These are phyloP conservation scores for Spatholobus suberectus DNA, from an alignment of 306 rosid genomes.

Conservation along the genomic window DNA sequence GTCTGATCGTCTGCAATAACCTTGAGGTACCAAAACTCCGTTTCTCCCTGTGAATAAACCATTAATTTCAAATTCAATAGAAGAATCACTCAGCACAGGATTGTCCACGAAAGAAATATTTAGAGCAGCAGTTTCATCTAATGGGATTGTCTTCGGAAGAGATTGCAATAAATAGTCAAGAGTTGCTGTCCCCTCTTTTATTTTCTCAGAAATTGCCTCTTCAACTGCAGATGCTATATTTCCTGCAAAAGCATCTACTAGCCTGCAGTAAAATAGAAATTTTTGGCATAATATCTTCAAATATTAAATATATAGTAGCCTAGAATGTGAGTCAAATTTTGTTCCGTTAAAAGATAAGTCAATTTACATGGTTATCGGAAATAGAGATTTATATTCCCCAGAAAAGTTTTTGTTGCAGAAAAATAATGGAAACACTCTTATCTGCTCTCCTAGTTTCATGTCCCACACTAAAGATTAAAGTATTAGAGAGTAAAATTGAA, in stretches of 20 bases:
- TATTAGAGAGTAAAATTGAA: background rate
- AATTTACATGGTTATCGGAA: background rate
- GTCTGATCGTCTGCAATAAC: slow-evolving; percentile 37
- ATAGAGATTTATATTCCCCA: slow-evolving; percentile 3
- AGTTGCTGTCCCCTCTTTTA: slow-evolving; percentile 63
- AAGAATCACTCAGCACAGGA: slow-evolving; percentile 70
- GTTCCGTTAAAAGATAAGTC: background rate
- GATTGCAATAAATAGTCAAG: slow-evolving; percentile 65
- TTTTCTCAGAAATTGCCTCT: slow-evolving; percentile 62
- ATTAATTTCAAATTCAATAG: slow-evolving; percentile 66
- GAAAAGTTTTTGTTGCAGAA: slow-evolving; percentile 1
- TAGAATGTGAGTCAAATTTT: background rate
- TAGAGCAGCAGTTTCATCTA: slow-evolving; percentile 61
- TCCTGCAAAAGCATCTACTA: slow-evolving; percentile 70
- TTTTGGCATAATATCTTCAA: background rate
- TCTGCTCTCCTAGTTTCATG: background rate
- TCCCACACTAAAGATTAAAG: background rate
- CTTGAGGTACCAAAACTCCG: slow-evolving; percentile 47
- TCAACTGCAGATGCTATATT: slow-evolving; percentile 74
- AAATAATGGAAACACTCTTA: background rate
- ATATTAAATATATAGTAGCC: background rate
- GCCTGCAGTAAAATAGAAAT: slow-evolving; percentile 53
- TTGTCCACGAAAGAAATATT: slow-evolving; percentile 67
- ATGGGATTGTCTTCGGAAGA: slow-evolving; percentile 64
- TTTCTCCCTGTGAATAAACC: slow-evolving; percentile 61